Conservation (phyloP, 129 eudicot species). For the Rutidosis leptorrhynchoides region DNA sequence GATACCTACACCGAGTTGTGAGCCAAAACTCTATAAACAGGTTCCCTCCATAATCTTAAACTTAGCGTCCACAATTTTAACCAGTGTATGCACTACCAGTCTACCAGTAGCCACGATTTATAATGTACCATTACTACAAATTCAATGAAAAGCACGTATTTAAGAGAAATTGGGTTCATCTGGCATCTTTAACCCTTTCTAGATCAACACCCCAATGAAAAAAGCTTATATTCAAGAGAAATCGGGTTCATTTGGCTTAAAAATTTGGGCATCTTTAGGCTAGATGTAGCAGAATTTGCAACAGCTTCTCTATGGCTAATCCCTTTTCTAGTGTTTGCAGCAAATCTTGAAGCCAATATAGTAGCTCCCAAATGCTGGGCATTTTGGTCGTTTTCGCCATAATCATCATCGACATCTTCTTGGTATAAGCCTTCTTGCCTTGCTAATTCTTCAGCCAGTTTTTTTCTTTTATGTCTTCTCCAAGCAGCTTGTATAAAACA, state of each 20-base stretch:
- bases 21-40: neutral
- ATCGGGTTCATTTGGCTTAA: constrained; percentile 64
- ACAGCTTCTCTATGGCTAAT: constrained; percentile 28
- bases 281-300: constrained; percentile 25
- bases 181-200: neutral
- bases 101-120: neutral
- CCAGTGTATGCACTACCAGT: neutral
- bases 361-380: constrained; percentile 54
- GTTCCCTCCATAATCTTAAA: neutral
- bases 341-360: constrained; percentile 62
- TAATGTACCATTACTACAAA: neutral
- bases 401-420: constrained; percentile 10
- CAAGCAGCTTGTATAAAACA: constrained; percentile 67
- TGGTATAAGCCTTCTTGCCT: constrained; percentile 38
- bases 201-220: neutral
- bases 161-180: neutral
- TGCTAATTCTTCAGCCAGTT: constrained; percentile 48
- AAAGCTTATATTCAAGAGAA: constrained; percentile 28
- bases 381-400: constrained; percentile 25
- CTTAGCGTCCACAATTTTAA: neutral
- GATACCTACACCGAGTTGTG: neutral
- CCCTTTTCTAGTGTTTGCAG: constrained; percentile 57
- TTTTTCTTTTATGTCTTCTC: constrained; percentile 49
- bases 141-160: neutral
- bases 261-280: constrained; percentile 57